A percentile compares a stretch with the other conserved stretches of the same genome.
These are phyloP conservation scores for Apostasia ramifera DNA, from an alignment of 106 monocot genomes.

Conservation along the genomic window DNA sequence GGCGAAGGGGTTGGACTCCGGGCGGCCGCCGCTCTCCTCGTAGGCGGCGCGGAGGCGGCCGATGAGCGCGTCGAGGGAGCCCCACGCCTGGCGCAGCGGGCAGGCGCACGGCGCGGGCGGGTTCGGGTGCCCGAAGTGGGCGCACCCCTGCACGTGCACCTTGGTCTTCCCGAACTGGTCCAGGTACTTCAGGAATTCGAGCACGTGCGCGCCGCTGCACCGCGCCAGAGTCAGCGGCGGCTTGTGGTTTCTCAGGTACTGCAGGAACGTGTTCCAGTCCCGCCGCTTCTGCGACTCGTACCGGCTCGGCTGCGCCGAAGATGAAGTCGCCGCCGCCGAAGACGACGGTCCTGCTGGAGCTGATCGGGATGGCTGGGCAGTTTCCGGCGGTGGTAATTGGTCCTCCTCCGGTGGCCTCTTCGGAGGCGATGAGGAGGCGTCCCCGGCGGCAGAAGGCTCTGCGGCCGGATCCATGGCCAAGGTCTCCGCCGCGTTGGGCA, in stretches of 20 bases:
- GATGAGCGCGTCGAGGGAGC: constrained; percentile 21
- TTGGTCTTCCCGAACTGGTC: constrained; percentile 59
- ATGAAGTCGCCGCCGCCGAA: constrained; percentile 10
- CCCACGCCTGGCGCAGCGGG: constrained; percentile 22
- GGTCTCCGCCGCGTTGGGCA: too few relatives aligned
- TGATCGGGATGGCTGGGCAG: background rate
- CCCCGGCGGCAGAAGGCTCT: too few relatives aligned
- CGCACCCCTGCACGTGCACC: constrained; percentile 33
- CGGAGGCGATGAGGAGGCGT: too few relatives aligned
- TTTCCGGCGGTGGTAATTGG: too few relatives aligned
- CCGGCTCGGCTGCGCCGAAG: constrained; percentile 15
- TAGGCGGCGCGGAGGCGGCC: constrained; percentile 24
- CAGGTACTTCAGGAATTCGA: constrained; percentile 29
- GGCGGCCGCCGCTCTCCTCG: constrained; percentile 15
- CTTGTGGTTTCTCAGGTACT: constrained; percentile 31
- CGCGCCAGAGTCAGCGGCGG: constrained; percentile 17
- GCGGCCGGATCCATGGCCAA: too few relatives aligned
- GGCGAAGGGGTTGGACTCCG: constrained; percentile 22
- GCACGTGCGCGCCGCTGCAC: constrained; percentile 31
- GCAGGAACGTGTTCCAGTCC: constrained; percentile 36
- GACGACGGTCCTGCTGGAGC: background rate
- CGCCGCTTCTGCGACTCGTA: constrained; percentile 34
- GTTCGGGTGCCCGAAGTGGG: constrained; percentile 1
- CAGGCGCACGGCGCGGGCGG: constrained; percentile 16
- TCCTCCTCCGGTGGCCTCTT: too few relatives aligned